Evolutionary conservation across 2,329 filamentous ascomycete species (phyloP).

Genomic region (Cytospora schulzeri): DNA sequence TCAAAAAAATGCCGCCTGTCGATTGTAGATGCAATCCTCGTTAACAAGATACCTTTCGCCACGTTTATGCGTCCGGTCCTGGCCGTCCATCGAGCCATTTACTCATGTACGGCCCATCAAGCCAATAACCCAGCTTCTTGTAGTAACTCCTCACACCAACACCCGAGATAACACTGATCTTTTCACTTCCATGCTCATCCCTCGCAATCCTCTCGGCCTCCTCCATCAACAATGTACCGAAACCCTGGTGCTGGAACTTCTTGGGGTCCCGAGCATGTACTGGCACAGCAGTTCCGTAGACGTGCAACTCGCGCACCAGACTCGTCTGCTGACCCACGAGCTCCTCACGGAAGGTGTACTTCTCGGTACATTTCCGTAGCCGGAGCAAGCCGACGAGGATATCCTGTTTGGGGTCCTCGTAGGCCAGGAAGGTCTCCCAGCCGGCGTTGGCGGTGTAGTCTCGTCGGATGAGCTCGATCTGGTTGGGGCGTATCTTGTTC

Average conservation of each 20-base stretch:
- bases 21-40: not conserved
- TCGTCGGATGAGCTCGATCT: slow-evolving; percentile 90
- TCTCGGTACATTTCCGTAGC: slow-evolving; percentile 85
- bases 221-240: slow-evolving; percentile 95
- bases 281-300: slow-evolving; percentile 96
- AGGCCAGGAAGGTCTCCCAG: slow-evolving; percentile 98
- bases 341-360: slow-evolving; percentile 90
- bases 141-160: slow-evolving; percentile 97
- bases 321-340: slow-evolving; percentile 84
- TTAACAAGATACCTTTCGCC: not conserved
- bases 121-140: slow-evolving; percentile 84
- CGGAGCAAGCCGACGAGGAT: slow-evolving; percentile 91
- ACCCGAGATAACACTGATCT: slow-evolving; percentile 97
- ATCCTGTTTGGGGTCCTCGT: slow-evolving; percentile 98
- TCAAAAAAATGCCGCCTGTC: not conserved
- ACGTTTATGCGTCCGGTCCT: slow-evolving; percentile 27
- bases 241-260: slow-evolving; percentile 98
- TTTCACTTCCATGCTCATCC: slow-evolving; percentile 89
- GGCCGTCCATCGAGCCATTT: slow-evolving; percentile 61
- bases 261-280: slow-evolving; percentile 92
- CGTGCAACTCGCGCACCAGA: slow-evolving; percentile 90
- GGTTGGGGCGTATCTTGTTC: slow-evolving; percentile 94
- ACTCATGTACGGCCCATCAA: slow-evolving; percentile 87
- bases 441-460: slow-evolving; percentile 96
- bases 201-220: slow-evolving; percentile 94